phyloP scores from a whole-genome alignment of 129 eudicot species.

The Daucus carota region DH1_v3.0 NC_030381.2:28924001-28924500 shows the following conservation, averaged over 20 bases:
- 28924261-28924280: background rate
- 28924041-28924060: too few species aligned
- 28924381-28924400: background rate
- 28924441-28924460: too few species aligned
- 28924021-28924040: too few species aligned
- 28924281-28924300: background rate
- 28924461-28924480: background rate
- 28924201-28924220: too few species aligned
- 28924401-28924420: too few species aligned
- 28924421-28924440: background rate
- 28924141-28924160: background rate
- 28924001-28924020: too few species aligned
- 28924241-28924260: background rate
- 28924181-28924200: background rate
- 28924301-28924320: background rate
- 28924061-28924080: background rate
- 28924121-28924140: background rate
- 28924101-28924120: background rate
- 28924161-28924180: background rate
- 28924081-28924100: background rate
- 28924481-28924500: background rate
- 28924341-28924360: background rate
- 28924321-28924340: background rate
- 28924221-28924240: background rate
- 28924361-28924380: background rate